These are phyloP conservation scores for Francoa sonchifolia DNA, from an alignment of 441 rosid genomes.

Conservation along the genomic window DNA sequence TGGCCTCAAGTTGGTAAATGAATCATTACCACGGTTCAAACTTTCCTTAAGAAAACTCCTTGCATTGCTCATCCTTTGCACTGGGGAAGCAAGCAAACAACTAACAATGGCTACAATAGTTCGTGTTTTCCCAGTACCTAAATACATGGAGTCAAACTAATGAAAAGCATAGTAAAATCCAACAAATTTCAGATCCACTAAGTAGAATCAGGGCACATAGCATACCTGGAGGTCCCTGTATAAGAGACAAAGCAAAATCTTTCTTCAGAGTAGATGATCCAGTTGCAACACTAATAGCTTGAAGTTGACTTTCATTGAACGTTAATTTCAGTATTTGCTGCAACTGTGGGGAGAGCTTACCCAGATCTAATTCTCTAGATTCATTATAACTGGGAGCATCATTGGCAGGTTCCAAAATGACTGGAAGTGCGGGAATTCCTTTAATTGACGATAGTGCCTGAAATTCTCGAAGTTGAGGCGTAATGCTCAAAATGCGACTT, in stretches of 20 bases:
- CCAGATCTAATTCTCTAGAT: slow-evolving; percentile 30
- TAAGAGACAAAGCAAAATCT: slow-evolving; percentile 69
- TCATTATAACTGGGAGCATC: slow-evolving; percentile 24
- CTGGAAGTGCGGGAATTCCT: slow-evolving; percentile 63
- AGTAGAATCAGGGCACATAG: slow-evolving; percentile 3
- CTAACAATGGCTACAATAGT: slow-evolving; percentile 93
- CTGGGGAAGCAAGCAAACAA: slow-evolving; percentile 62
- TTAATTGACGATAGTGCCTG: slow-evolving; percentile 77
- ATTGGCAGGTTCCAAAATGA: slow-evolving; percentile 56
- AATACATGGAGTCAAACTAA: slow-evolving; percentile 8
- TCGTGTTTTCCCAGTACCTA: slow-evolving; percentile 97
- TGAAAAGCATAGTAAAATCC: slow-evolving; percentile 5
- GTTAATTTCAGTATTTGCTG: slow-evolving; percentile 58
- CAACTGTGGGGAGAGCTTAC: slow-evolving; percentile 54
- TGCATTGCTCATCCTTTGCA: slow-evolving; percentile 22
- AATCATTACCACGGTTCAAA: slow-evolving; percentile 29
- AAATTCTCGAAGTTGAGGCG: slow-evolving; percentile 93
- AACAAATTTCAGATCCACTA: slow-evolving; percentile 7
- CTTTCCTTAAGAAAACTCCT: slow-evolving; percentile 20
- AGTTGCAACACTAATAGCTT: slow-evolving; percentile 60
- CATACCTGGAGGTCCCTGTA: slow-evolving; percentile 99
- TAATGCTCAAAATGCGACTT: slow-evolving; percentile 72
- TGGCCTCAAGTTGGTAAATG: slow-evolving; percentile 32
- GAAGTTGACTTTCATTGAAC: slow-evolving; percentile 82
- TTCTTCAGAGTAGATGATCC: slow-evolving; percentile 38